Conservation (phyloP, 2,329 filamentous ascomycete genomes). For the Colletotrichum sp. region DNA sequence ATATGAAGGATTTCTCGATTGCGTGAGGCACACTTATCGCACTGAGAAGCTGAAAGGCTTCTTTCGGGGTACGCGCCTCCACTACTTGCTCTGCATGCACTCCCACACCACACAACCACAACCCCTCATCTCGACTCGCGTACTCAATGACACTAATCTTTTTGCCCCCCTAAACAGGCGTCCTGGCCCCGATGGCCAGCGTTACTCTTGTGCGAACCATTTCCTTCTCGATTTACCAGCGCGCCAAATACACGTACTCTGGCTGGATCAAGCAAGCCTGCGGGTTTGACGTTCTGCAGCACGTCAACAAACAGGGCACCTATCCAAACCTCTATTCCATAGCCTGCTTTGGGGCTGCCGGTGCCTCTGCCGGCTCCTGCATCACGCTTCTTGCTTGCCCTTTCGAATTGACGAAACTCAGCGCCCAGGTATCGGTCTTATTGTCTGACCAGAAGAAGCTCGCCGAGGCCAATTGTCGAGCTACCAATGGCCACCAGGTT, state of each 20-base stretch:
- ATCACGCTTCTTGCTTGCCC: constrained; percentile 85
- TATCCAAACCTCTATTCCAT: constrained; percentile 77
- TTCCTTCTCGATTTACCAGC: constrained; percentile 82
- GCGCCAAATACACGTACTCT: constrained; percentile 75
- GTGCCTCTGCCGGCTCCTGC: constrained; percentile 78
- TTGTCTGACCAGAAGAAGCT: constrained; percentile 64
- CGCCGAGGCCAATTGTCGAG: constrained; percentile 33
- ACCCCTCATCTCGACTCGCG: background rate
- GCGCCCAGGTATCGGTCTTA: constrained; percentile 82
- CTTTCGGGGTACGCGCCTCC: constrained; percentile 68
- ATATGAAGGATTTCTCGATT: constrained; percentile 76
- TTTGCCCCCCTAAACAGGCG: constrained; percentile 53
- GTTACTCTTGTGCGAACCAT: constrained; percentile 79
- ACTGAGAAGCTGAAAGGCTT: constrained; percentile 78
- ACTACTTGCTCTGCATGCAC: background rate
- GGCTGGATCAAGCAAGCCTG: constrained; percentile 72
- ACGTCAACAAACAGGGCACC: constrained; percentile 73
- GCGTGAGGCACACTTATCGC: constrained; percentile 76
- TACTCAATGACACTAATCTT: constrained; percentile 3
- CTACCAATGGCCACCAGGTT: constrained; percentile 60
- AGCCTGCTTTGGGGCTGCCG: constrained; percentile 77
- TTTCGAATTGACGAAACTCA: constrained; percentile 89
- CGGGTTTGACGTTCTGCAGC: constrained; percentile 72
- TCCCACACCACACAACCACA: background rate
- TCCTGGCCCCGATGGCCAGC: constrained; percentile 80